A percentile compares a stretch with the other conserved stretches of the same genome.
These are phyloP conservation scores for Paraleonurus japonicus DNA, from an alignment of 257 asterid genomes.

Conservation along the genomic window DNA sequence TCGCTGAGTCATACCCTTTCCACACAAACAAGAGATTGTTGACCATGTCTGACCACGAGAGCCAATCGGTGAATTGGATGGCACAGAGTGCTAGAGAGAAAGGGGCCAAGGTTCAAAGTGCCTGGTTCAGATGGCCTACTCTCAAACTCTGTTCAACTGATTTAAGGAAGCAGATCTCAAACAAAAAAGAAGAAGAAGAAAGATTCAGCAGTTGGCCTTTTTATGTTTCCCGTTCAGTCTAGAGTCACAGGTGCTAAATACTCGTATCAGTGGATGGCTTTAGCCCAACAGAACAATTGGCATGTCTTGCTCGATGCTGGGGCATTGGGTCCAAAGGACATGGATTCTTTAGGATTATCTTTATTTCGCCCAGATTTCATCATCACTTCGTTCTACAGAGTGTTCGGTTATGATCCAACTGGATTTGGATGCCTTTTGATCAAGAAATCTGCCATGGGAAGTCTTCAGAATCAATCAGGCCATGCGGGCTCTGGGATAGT, in stretches of 20 bases:
- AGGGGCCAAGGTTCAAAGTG: constrained; percentile 89
- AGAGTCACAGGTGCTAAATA: constrained; percentile 93
- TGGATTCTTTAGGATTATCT: constrained; percentile 93
- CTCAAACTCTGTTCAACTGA: constrained; percentile 90
- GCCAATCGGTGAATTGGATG: constrained; percentile 95
- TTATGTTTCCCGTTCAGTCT: constrained; percentile 93
- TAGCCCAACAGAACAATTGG: constrained; percentile 97
- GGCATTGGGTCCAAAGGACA: constrained; percentile 88
- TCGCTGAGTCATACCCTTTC: constrained; percentile 93
- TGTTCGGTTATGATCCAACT: constrained; percentile 88
- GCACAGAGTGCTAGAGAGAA: constrained; percentile 84
- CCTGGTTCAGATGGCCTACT: constrained; percentile 97
- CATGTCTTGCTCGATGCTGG: constrained; percentile 95
- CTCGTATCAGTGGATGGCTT: constrained; percentile 96
- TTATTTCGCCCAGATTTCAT: constrained; percentile 91
- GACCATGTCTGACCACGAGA: constrained; percentile 97
- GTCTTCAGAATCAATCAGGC: constrained; percentile 79
- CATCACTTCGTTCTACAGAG: constrained; percentile 80
- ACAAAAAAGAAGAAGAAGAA: constrained; percentile 78
- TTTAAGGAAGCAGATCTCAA: too few species aligned
- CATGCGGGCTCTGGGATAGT: constrained; percentile 88
- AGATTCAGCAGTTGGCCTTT: constrained; percentile 83
- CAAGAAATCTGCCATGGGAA: constrained; percentile 78
- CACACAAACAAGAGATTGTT: constrained; percentile 77
- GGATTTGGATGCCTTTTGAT: constrained; percentile 94